Evolutionary conservation across 2,329 filamentous ascomycete genomes (phyloP), one percentile per base, ranked within the genome.

Genomic region (Aspergillus aculeatinus): DNA sequence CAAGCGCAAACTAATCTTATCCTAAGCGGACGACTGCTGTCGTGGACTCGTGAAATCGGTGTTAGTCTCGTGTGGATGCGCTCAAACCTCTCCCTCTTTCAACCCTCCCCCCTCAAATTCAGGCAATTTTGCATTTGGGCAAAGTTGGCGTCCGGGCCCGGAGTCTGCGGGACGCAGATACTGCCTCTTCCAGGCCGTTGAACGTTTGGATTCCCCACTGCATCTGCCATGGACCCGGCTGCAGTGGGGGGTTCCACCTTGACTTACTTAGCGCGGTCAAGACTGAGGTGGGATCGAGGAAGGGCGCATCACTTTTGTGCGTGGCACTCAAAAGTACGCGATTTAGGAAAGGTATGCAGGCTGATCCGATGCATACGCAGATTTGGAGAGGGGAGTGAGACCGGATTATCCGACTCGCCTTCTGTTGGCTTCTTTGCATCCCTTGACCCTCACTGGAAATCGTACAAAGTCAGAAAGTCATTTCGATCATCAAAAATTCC

Each of bases 151-250:
- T 55, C 42, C 53, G 50, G n/a, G 25, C 27, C 44, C 44, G 55
- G 55, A 61, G 57, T 27, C 44, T 58, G 52, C 59, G 59, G 49
- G 52, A 55, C 55, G 48, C 51, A 51, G 47, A 63, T 33, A 47
- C 49, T 55, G 53, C 48, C 55, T 51, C 54, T 59, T 52, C 52
- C 48, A 55, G 51, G 51, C 57, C 51, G 61, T 63, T 61, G 57
- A 59, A 52, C n/a, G 23, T 52, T 55, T 44, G 19, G 27, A 31
- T 59, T 60, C 57, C 57, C 57, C 59, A 63, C 59, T 54, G 21
- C 31, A 63, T 61, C 59, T 59, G 59, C 48, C 55, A 59, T 59
- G 61, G 61, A 59, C 54, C 61, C 59, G 57, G 48, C 31, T 55
- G 51, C 59, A 54, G 59, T 58, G 47, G 48, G 27, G 49, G 57